Conservation (phyloP, 805 yeast genomes). For the Candida verbasci region DNA sequence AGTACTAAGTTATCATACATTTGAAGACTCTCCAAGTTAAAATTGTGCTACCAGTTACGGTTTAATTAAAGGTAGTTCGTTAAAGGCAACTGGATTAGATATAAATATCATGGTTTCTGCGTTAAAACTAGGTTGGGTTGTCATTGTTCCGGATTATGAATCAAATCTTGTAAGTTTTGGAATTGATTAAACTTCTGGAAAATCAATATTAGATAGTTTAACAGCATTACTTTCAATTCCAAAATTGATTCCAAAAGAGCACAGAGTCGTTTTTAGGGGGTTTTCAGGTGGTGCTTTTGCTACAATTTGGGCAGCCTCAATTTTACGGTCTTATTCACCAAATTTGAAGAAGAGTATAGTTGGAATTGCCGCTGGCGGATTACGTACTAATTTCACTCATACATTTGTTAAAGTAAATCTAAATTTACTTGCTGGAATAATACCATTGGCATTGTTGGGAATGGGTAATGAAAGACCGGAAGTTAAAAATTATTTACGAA, state of each 20-base stretch:
- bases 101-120: conserved; percentile 14
- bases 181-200: conserved; percentile 27
- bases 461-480: conserved; percentile 26
- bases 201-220: conserved; percentile 25
- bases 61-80: conserved; percentile 12
- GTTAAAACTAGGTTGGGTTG: conserved; percentile 27
- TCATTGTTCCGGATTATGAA: conserved; percentile 31
- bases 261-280: conserved; percentile 27
- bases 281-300: conserved; percentile 39
- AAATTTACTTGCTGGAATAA: conserved; percentile 23
- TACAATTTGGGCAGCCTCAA: conserved; percentile 32
- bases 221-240: conserved; percentile 18
- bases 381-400: conserved; percentile 27
- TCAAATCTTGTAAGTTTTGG: conserved; percentile 28
- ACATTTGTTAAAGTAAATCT: conserved; percentile 21
- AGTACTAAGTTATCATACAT: conserved; percentile 22
- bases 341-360: conserved; percentile 19
- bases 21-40: conserved; percentile 21
- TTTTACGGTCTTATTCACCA: conserved; percentile 33
- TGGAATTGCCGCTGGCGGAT: conserved; percentile 35
- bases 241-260: conserved; percentile 13
- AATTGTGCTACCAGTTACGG: conserved; percentile 26
- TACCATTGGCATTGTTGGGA: conserved; percentile 25
- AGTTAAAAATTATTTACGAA: conserved; percentile 1
- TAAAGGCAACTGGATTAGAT: conserved; percentile 11